phyloP scores from a whole-genome alignment of 2,329 filamentous ascomycete genomes.

The Exserohilum turcica region DNA sequence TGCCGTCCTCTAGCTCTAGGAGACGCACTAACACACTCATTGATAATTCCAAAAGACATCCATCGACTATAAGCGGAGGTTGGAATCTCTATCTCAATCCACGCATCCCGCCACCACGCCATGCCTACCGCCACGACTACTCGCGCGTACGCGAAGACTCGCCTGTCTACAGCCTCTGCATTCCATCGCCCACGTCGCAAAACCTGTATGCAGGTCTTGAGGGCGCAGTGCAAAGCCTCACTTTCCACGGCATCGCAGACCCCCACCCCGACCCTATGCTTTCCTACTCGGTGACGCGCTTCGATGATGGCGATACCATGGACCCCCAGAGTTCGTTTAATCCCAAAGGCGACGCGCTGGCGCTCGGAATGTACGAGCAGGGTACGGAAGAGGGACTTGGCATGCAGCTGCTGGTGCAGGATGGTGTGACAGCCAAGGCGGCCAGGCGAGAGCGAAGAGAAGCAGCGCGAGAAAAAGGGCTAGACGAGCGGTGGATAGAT shows the following conservation, averaged over 20 bases:
- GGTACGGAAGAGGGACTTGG: conserved; percentile 34
- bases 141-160: conserved; percentile 39
- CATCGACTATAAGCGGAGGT: conserved; percentile 28
- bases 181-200: conserved; percentile 51
- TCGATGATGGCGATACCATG: conserved; percentile 15
- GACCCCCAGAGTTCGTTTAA: conserved; percentile 42
- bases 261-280: conserved; percentile 51
- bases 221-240: conserved; percentile 51
- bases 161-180: conserved; percentile 56
- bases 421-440: conserved; percentile 37
- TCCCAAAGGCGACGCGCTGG: conserved; percentile 45
- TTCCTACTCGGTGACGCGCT: conserved; percentile 20
- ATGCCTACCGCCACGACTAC: conserved; percentile 23
- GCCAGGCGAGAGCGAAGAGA: conserved; percentile 20
- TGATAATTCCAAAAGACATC: background rate
- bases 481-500: conserved; percentile 51
- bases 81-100: conserved; percentile 57
- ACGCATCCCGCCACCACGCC: conserved; percentile 24
- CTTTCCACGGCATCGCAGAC: conserved; percentile 52
- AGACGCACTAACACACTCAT: conserved; percentile 21
- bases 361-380: conserved; percentile 56
- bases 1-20: conserved; percentile 10
- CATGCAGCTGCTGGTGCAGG: conserved; percentile 51
- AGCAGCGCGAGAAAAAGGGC: conserved; percentile 15
- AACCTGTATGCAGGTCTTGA: conserved; percentile 57